Conservation (phyloP, 2,329 filamentous ascomycete genomes). For the Dactylonectria estremocensis region DNA sequence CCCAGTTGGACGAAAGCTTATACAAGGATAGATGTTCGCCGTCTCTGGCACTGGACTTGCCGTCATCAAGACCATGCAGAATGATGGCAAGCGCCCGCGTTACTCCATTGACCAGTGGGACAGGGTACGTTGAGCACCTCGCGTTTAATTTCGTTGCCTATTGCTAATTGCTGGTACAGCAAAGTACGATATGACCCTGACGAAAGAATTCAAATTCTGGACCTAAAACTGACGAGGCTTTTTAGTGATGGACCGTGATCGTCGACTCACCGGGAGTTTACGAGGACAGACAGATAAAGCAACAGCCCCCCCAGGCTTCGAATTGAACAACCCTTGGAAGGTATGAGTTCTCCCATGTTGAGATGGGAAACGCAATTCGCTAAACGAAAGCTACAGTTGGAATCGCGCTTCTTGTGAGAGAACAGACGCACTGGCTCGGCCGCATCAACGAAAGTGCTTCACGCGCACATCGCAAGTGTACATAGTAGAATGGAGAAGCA, state of each 20-base stretch:
- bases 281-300: conserved; percentile 72
- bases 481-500: conserved; percentile 34
- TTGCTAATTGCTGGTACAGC: conserved; percentile 59
- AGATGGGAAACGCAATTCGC: not conserved
- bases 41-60: conserved; percentile 71
- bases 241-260: conserved; percentile 77
- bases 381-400: conserved; percentile 58
- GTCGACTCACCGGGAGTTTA: conserved; percentile 71
- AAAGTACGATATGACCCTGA: conserved; percentile 62
- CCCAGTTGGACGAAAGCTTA: conserved; percentile 42
- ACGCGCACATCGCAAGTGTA: conserved; percentile 37
- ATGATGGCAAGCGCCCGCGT: conserved; percentile 73
- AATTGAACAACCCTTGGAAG: conserved; percentile 76
- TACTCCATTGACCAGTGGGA: conserved; percentile 76
- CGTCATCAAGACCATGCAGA: conserved; percentile 70
- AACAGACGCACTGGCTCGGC: conserved; percentile 20
- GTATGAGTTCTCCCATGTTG: conserved; percentile 57
- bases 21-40: conserved; percentile 71
- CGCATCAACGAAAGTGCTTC: conserved; percentile 30
- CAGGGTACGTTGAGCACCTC: conserved; percentile 65
- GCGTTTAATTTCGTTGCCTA: not conserved
- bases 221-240: conserved; percentile 21
- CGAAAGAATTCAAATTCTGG: not conserved
- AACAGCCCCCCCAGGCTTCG: conserved; percentile 71
- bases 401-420: conserved; percentile 66